Evolutionary conservation across 495 filamentous ascomycete species (phyloP).

Genomic region (Hyaloscypha finlandica): DNA sequence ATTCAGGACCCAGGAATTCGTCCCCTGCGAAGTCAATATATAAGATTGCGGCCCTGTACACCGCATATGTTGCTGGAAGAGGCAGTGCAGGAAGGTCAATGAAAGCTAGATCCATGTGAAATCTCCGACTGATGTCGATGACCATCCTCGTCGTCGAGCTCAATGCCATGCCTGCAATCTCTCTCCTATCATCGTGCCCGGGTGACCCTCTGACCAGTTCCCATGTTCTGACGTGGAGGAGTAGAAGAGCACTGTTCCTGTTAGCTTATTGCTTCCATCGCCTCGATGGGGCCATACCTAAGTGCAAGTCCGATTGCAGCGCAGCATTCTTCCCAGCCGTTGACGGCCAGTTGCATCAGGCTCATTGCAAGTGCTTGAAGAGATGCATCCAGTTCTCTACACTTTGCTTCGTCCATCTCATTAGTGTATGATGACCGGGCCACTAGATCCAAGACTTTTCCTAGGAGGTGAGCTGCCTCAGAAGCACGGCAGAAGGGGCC

Average conservation of each 20-base stretch:
- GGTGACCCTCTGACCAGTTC: constrained; percentile 3
- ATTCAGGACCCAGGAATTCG: constrained; percentile 15
- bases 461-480: constrained; percentile 16
- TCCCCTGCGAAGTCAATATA: constrained; percentile 26
- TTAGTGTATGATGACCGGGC: constrained; percentile 1
- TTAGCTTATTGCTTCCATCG: background rate
- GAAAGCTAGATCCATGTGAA: constrained; percentile 23
- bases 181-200: constrained; percentile 2
- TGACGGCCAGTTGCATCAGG: constrained; percentile 21
- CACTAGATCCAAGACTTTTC: constrained; percentile 15
- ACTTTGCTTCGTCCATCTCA: constrained; percentile 12
- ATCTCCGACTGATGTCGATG: constrained; percentile 20
- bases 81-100: constrained; percentile 23
- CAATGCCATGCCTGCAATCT: constrained; percentile 18
- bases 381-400: constrained; percentile 1
- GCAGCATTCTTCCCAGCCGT: constrained; percentile 30
- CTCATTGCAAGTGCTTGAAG: constrained; percentile 19
- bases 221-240: constrained; percentile 18
- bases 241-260: constrained; percentile 12
- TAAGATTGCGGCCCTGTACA: constrained; percentile 21
- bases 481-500: constrained; percentile 26
- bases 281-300: constrained; percentile 3
- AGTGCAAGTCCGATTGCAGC: constrained; percentile 25
- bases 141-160: constrained; percentile 26
- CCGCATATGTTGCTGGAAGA: constrained; percentile 20